Evolutionary conservation across 176 grass and related monocot genomes (phyloP), one percentile per base, ranked within the genome.

Genomic region (Alloteropsis semialata): DNA sequence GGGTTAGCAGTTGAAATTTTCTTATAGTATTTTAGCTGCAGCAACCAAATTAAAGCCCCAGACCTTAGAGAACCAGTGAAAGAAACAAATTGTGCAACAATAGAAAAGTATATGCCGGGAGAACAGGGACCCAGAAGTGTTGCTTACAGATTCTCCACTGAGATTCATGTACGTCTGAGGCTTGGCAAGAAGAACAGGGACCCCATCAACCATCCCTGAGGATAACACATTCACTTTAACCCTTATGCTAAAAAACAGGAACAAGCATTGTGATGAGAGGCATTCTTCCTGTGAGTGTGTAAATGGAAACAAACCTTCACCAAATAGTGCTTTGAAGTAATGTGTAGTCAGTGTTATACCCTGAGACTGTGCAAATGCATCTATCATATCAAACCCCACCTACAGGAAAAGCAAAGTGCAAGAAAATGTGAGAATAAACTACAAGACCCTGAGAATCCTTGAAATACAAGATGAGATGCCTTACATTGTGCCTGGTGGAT

Each of bases 311-410:
- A 83, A 59, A 95, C 96, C 96, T 95, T 95, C 87, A 34, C 92
- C 92, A 48, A 92, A 91, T 24, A 90, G 75, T 70, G 91, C 91
- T 90, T 98, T 98, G 79, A 88, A 98, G 81, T 92, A 89, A 91
- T 87, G 58, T 21, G 84, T 85, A 14, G 66, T 76, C 82, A 95
- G 73, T 24, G 91, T 50, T 85, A 98, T 98, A 72, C 85, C 76
- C 65, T 90, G 84, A n/a, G 79, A 90, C 37, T 80, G 45, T n/a
- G 96, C 90, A 82, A 98, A 98, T 24, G 80, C 82, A 77, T 95
- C 92, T 81, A 98, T 95, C 92, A 92, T 92, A 86, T 95, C 84
- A 78, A 95, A 95, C n/a, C 96, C 96, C 88, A 91, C 96, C 92
- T 98, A 85, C 33, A 84, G 58, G 18, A 0, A 1, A 37, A 77